Conservation (phyloP, 2,329 filamentous ascomycete species). For the Colletotrichum musicola region DNA sequence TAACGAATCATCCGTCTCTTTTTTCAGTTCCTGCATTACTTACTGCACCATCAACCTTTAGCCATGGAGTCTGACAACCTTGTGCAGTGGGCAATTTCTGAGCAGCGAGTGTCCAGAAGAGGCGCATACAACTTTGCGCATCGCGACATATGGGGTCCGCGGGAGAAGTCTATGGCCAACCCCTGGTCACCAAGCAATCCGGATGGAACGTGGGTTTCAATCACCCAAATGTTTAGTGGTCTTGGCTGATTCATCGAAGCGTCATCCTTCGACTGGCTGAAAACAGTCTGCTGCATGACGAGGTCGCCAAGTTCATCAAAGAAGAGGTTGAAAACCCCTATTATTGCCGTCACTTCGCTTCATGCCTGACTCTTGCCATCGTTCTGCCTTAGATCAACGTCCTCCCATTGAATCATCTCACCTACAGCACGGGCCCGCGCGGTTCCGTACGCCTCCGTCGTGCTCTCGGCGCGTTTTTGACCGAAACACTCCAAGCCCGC, state of each 20-base stretch:
- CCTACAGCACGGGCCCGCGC: constrained; percentile 46
- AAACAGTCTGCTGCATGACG: constrained; percentile 42
- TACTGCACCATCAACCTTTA: too few relatives aligned
- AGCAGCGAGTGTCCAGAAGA: constrained; percentile 33
- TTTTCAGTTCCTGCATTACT: too few relatives aligned
- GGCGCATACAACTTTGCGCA: constrained; percentile 39
- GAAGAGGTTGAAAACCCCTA: constrained; percentile 19
- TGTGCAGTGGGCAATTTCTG: not conserved
- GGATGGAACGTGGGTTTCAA: constrained; percentile 35
- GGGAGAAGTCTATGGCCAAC: constrained; percentile 41
- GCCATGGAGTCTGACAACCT: not conserved
- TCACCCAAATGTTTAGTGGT: not conserved
- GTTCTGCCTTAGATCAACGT: constrained; percentile 21
- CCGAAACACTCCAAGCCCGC: constrained; percentile 39
- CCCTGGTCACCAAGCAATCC: constrained; percentile 41
- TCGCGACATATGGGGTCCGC: constrained; percentile 38
- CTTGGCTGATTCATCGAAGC: constrained; percentile 6
- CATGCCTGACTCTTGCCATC: not conserved
- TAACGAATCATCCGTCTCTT: not conserved
- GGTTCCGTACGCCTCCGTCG: constrained; percentile 44
- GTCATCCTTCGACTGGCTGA: constrained; percentile 44
- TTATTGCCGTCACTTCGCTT: not conserved
- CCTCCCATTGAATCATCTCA: constrained; percentile 42
- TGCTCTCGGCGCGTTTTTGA: constrained; percentile 43
- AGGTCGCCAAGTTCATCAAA: constrained; percentile 39